Base-by-base conservation (phyloP, 148 eudicot species). In the Fagopyrum tataricum region DNA sequence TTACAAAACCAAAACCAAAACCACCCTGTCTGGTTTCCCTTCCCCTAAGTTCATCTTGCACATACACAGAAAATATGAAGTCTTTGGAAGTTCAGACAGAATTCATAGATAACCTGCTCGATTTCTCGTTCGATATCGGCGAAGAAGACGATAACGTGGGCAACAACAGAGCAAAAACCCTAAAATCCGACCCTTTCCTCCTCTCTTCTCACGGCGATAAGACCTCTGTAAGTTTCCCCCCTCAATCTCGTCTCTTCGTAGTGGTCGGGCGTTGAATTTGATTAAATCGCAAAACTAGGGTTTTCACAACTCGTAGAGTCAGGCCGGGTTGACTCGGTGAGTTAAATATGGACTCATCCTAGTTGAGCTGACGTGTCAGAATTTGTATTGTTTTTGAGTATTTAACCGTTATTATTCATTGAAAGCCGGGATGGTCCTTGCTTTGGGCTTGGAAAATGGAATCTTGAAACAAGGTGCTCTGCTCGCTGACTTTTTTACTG, bases 81-180 rank as follows among this genome's bases (percentile, higher is more conserved):
- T 46, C 76, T n/a, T 49, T 82, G 8, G 77, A 76, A 71, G 56
- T 78, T 41, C 74, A 68, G 44, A 53, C 82, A 13, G 21, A 64
- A 78, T 76, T 87, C 42, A 69, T 68, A 53, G 77, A 88, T 52
- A 86, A 84, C 79, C 81, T 88, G 21, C 71, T 88, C 41, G 73
- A 88, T 85, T 86, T 86, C 73, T 73, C 89, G 4, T 78, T 78
- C 15, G 89, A 79, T 44, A 78, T 55, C 64, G 78, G 64, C 17
- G 87, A 74, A 13, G 87, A 79, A 59, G 80, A 76, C 12, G 79
- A 78, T 6, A 73, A 71, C 12, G 75, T 77, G 46, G 80, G 77
- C 51, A 75, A 72, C n/a, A 10, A 71, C 24, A 44, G 26, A n/a
- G 21, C 47, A 37, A 53, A 77, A 73, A 44, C 74, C 72, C 72